Evolutionary conservation across 495 filamentous ascomycete genomes (phyloP).

Genomic region (Hypoxylon lenormandii): DNA sequence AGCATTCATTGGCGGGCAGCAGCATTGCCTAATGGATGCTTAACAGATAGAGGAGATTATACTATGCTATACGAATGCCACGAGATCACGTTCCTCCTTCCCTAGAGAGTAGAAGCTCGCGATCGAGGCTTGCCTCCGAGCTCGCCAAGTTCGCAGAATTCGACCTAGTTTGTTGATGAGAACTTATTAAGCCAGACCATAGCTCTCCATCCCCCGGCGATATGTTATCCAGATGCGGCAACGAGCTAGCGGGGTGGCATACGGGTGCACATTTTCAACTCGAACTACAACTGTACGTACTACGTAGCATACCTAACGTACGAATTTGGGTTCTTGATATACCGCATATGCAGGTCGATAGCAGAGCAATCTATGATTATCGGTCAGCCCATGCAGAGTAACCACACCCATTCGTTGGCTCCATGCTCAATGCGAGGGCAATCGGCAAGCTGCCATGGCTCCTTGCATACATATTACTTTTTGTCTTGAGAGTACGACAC

Average conservation of each 20-base stretch:
- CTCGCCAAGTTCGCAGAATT: slow-evolving; percentile 35
- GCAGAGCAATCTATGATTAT: slow-evolving; percentile 51
- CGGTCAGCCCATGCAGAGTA: slow-evolving; percentile 49
- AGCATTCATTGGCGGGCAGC: slow-evolving; percentile 23
- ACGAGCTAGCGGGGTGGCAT: slow-evolving; percentile 23
- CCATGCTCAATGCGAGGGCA: slow-evolving; percentile 48
- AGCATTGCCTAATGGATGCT: slow-evolving; percentile 31
- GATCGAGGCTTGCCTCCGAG: slow-evolving; percentile 24
- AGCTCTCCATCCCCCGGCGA: slow-evolving; percentile 31
- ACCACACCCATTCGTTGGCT: slow-evolving; percentile 39
- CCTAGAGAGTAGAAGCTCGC: slow-evolving; percentile 31
- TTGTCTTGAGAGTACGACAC: slow-evolving; percentile 38
- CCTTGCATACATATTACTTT: slow-evolving; percentile 49
- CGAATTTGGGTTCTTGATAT: slow-evolving; percentile 42
- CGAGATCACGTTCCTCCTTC: slow-evolving; percentile 24
- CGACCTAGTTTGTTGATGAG: slow-evolving; percentile 32
- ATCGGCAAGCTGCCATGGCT: slow-evolving; percentile 49
- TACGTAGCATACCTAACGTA: slow-evolving; percentile 33
- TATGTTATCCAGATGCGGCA: slow-evolving; percentile 44
- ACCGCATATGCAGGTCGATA: slow-evolving; percentile 45
- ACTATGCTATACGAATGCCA: slow-evolving; percentile 32
- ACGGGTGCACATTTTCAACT: slow-evolving; percentile 26
- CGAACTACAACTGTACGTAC: slow-evolving; percentile 23
- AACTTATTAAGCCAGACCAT: slow-evolving; percentile 20
- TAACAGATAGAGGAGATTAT: slow-evolving; percentile 33